Percentiles rank a stretch among this genome's conserved stretches.
Conservation (phyloP, 2,329 filamentous ascomycete species). For the Claviceps purpurea region DNA sequence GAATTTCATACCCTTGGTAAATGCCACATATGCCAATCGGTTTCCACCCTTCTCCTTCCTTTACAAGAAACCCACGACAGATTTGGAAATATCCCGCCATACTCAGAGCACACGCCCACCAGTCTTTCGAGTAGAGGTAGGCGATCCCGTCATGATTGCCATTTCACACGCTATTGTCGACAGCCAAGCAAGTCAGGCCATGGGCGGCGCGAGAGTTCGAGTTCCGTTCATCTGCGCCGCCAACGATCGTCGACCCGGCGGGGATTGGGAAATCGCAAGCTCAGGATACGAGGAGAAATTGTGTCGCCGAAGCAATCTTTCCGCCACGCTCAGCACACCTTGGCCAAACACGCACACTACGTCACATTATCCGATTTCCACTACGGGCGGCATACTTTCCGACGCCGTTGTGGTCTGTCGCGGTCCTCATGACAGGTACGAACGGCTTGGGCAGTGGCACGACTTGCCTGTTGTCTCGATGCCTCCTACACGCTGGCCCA, state of each 20-base stretch:
- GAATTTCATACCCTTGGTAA: conserved; percentile 53
- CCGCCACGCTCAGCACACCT: conserved; percentile 51
- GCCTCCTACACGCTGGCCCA: conserved; percentile 58
- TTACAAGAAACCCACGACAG: conserved; percentile 35
- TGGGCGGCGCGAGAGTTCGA: conserved; percentile 20
- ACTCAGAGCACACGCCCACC: conserved; percentile 26
- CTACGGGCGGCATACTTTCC: conserved; percentile 56
- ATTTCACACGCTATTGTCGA: conserved; percentile 39
- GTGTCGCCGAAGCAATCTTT: conserved; percentile 60
- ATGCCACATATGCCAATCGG: conserved; percentile 36
- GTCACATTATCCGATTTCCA: conserved; percentile 58
- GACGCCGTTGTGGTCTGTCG: conserved; percentile 61
- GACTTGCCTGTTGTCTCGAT: conserved; percentile 61
- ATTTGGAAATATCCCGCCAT: conserved; percentile 27
- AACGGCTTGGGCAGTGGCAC: conserved; percentile 39
- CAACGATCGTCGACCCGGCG: conserved; percentile 62
- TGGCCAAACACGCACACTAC: conserved; percentile 31
- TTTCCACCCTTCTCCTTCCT: conserved; percentile 48
- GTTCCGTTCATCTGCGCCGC: conserved; percentile 61
- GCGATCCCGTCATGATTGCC: conserved; percentile 47
- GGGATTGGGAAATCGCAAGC: conserved; percentile 61
- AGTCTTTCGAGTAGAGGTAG: conserved; percentile 35
- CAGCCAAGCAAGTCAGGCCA: conserved; percentile 21
- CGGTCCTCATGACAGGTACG: conserved; percentile 53
- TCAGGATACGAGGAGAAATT: conserved; percentile 49